phyloP scores from a whole-genome alignment of 2,329 filamentous ascomycete genomes.

The Colletotrichum tabaci region DNA sequence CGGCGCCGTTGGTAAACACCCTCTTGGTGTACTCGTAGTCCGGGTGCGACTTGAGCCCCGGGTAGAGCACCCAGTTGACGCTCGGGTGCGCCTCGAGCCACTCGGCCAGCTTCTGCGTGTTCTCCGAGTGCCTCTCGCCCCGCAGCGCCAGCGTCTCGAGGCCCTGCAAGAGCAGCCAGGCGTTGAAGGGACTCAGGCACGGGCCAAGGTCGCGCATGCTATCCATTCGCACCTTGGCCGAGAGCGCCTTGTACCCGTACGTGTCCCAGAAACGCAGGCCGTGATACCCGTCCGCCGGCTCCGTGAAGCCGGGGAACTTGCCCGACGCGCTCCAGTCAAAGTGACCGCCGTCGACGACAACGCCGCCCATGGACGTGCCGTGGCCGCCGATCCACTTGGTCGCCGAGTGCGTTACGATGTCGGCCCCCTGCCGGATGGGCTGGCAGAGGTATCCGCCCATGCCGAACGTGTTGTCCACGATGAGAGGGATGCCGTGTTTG shows the following conservation, averaged over 20 bases:
- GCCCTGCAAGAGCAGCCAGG: conserved; percentile 79
- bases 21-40: conserved; percentile 77
- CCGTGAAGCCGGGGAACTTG: conserved; percentile 79
- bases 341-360: conserved; percentile 78
- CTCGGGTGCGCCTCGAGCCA: conserved; percentile 79
- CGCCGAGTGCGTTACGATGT: conserved; percentile 80
- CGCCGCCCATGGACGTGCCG: conserved; percentile 78
- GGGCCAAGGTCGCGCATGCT: conserved; percentile 78
- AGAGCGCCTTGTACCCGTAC: conserved; percentile 75
- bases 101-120: conserved; percentile 74
- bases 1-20: conserved; percentile 77
- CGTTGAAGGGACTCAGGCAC: conserved; percentile 79
- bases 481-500: conserved; percentile 51
- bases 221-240: conserved; percentile 78
- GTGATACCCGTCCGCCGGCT: conserved; percentile 78
- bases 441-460: conserved; percentile 77
- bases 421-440: conserved; percentile 78
- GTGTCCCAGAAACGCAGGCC: conserved; percentile 81
- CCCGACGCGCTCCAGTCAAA: conserved; percentile 81
- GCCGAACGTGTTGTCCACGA: conserved; percentile 80
- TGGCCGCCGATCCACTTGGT: conserved; percentile 84
- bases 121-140: conserved; percentile 76
- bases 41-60: conserved; percentile 75
- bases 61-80: conserved; percentile 81
- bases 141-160: conserved; percentile 79